Evolutionary conservation across 2,329 filamentous ascomycete genomes (phyloP), one percentile per base, ranked within the genome.

Genomic region (Botryotinia convoluta): DNA sequence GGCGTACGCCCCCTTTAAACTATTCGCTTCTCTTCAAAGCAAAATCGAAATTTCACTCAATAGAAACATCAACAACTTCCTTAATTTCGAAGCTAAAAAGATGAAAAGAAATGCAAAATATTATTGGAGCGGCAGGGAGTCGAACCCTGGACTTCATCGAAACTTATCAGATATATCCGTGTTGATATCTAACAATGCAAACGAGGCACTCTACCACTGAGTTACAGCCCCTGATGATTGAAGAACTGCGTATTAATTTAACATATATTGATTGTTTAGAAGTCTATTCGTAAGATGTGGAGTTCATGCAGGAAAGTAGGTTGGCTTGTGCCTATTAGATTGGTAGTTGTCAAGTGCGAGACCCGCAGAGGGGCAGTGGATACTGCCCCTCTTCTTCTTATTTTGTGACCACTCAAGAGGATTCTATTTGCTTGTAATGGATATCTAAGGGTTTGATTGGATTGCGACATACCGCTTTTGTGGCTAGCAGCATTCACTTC

Each of bases 151-250:
- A 54, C 64, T 68, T 68, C 64, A 68, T 68, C 64, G 64, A 68
- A 22, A 8, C 0, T n/a, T n/a, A 20, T 51, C 63, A 67, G n/a
- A 26, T 4, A 18, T 16, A 1, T 51, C 20, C n/a, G 26, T n/a
- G 6, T 16, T 0, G 20, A 12, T 51, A 26, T n/a, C 51, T 37
- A 32, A 37, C 18, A 8, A n/a, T 68, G 64, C 64, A 68, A 68
- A 68, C 64, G 64, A 68, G 64, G 64, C 64, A 68, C 64, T 68
- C 64, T 68, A 68, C 64, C 64, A 68, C 64, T 68, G 64, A 68
- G 64, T 68, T 68, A 68, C 64, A 68, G 64, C 64, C 64, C 64
- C 64, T 54, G 22, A 7, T 6, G 7, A 1, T 51, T 37, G 57
- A 1, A 16, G 1, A 18, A 22, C 0, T 0, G 0, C 1, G 1